Conservation (phyloP, 768 basidiomycete species). For the Pleurotus salmoneostramineus region DNA sequence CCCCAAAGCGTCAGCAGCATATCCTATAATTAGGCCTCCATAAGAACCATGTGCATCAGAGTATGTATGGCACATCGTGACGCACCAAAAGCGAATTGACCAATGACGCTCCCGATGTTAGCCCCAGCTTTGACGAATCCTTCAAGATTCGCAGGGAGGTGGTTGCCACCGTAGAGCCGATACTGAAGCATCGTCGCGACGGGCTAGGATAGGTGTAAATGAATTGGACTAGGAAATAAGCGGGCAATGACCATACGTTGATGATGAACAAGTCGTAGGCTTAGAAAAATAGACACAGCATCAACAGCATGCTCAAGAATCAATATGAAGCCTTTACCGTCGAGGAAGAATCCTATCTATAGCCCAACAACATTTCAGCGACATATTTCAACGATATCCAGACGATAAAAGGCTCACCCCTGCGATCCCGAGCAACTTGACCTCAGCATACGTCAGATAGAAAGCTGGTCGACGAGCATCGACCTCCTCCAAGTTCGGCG, state of each 20-base stretch:
- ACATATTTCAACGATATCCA: not conserved
- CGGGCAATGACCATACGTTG: constrained; percentile 37
- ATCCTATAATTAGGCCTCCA: constrained; percentile 32
- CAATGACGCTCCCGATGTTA: constrained; percentile 72
- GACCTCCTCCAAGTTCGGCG: constrained; percentile 14
- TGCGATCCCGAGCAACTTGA: constrained; percentile 60
- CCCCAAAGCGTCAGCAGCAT: constrained; percentile 62
- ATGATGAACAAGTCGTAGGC: constrained; percentile 74
- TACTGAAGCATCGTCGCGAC: constrained; percentile 68
- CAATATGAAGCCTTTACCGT: constrained; percentile 37
- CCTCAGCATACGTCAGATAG: constrained; percentile 35
- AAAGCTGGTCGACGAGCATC: constrained; percentile 23
- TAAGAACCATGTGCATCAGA: too few species aligned
- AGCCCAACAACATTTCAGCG: not conserved
- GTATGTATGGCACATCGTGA: not conserved
- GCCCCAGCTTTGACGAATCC: constrained; percentile 64
- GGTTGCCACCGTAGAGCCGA: constrained; percentile 48
- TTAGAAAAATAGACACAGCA: constrained; percentile 15
- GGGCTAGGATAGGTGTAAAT: constrained; percentile 33
- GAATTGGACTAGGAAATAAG: not conserved
- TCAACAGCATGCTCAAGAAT: not conserved
- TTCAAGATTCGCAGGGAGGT: constrained; percentile 50
- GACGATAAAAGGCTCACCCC: constrained; percentile 36
- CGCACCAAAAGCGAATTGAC: constrained; percentile 60
- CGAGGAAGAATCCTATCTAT: constrained; percentile 69